phyloP scores from a whole-genome alignment of 345 rosid genomes.

The Sisymbrium altissimum region DNA sequence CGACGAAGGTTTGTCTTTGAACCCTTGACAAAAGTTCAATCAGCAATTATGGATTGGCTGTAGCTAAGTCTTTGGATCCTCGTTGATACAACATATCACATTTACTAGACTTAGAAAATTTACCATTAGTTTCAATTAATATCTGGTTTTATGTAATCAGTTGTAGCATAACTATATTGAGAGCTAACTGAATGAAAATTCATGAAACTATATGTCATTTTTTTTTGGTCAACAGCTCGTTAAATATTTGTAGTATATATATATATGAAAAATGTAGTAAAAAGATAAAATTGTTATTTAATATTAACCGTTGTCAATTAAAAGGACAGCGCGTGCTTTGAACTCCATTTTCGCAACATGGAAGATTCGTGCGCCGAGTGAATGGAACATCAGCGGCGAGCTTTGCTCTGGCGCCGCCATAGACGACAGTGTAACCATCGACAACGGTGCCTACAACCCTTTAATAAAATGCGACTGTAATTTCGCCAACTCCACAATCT shows the following conservation, averaged over 20 bases:
- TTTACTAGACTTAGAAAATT: not conserved
- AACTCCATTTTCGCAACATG: conserved; percentile 33
- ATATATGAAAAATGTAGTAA: no score
- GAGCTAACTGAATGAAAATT: not conserved
- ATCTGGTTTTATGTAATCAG: not conserved
- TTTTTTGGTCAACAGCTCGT: not conserved
- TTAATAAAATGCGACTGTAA: conserved; percentile 53
- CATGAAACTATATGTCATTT: not conserved
- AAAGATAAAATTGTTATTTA: no score
- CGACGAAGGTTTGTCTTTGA: conserved; percentile 25
- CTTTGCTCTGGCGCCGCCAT: conserved; percentile 55
- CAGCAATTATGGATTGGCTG: not conserved
- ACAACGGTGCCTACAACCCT: conserved; percentile 30
- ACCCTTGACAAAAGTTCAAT: not conserved
- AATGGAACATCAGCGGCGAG: conserved; percentile 56
- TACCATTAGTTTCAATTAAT: not conserved
- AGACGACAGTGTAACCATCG: not conserved
- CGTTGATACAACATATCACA: not conserved
- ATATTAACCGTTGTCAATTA: no score
- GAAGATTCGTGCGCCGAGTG: not conserved
- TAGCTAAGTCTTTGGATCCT: not conserved
- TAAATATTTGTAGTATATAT: no score
- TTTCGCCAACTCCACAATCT: conserved; percentile 28
- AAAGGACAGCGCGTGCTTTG: conserved; percentile 16
- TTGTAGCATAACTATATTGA: not conserved